Evolutionary conservation across 306 rosid species (phyloP), one percentile per base, ranked within the genome.

Genomic region (Begonia masoniana): DNA sequence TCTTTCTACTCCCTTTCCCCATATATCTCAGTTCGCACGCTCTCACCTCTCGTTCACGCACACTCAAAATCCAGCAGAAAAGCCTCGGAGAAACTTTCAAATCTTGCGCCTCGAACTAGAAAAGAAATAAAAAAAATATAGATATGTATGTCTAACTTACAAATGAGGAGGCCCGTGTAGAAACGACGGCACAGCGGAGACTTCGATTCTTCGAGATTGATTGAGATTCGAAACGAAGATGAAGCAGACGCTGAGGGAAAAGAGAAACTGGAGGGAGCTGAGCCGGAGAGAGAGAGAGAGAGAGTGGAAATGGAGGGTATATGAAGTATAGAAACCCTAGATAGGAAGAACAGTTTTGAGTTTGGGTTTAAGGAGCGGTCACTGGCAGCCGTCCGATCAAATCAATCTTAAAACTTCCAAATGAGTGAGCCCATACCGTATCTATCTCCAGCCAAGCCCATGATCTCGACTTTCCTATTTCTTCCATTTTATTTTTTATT

Each of bases 1-100:
- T 86, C 74, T 68, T 92, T 61, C 87, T 82, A 64, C 71, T 72
- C 74, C 96, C 96, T 7, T 87, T 92, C 82, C 99, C 96, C 99
- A 92, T 92, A 42, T 60, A 55, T 48, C 55, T 13, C 49, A 53
- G 1, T 54, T 12, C 56, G 41, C 68, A 58, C 41, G 11, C 58
- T 17, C 68, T 35, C 48, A 19, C 58, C 45, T 54, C 66, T 47
- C 9, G 31, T 12, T 31, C 9, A 41, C 31, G 16, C 48, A 60
- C 56, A 13, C 39, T 11, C 9, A 59, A 59, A 26, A 49, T 15
- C 50, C 46, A 59, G 51, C 36, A 9, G 16, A 12, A 13, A 7
- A 59, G 49, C 42, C 8, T 1, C 0, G 39, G 39, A 31, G 39
- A 0, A 36, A 59, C 15, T 16, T 49, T 8, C 41, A 31, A 15